Evolutionary conservation across 495 filamentous ascomycete genomes (phyloP), one percentile per base, ranked within the genome.

Genomic region (Annulohypoxylon maeteangense): DNA sequence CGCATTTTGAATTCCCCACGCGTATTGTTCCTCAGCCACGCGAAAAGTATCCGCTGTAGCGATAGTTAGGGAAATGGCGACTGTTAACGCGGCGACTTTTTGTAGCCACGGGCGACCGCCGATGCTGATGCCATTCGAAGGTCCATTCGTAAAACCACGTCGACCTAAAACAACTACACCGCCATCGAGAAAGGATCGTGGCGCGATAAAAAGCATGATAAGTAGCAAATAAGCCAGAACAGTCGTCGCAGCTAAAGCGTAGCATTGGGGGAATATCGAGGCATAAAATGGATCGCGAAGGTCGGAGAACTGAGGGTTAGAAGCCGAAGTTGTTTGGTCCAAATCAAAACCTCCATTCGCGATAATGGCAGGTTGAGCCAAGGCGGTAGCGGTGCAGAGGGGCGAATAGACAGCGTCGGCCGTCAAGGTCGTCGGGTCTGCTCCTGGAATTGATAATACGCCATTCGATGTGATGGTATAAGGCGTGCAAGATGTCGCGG

Each of bases 51-150:
- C 92, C 36, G 89, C 91, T 36, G 94, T 94, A 18, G 95, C 95
- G 61, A 98, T 94, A 0, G 94, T 97, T 66, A 99, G 81, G 6
- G 95, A 97, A 14, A 98, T 87, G 32, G 93, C 95, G 2, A 98
- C 95, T 4, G 91, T 89, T 42, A 97, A 81, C 16, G 96, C 93
- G 11, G 95, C 95, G 12, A 97, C 88, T 79, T 98, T 98, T 78
- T 99, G 95, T 59, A 99, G 81, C 95, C 93, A 98, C 29, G 95
- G 96, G 36, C 95, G 88, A 14, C 93, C 92, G 16, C 94, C 94
- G n/a, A 98, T 91, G 36, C 90, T 92, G 42, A 94, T 90, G 10
- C 93, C 85, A 14, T 88, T 90, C 38, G 88, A 88, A 4, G 90
- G 90, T 11, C 92, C 89, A 75, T 91, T 90, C 47, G 94, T 95